Base-by-base conservation (phyloP, 305 asterid genomes). In the Plantago rigida region DNA sequence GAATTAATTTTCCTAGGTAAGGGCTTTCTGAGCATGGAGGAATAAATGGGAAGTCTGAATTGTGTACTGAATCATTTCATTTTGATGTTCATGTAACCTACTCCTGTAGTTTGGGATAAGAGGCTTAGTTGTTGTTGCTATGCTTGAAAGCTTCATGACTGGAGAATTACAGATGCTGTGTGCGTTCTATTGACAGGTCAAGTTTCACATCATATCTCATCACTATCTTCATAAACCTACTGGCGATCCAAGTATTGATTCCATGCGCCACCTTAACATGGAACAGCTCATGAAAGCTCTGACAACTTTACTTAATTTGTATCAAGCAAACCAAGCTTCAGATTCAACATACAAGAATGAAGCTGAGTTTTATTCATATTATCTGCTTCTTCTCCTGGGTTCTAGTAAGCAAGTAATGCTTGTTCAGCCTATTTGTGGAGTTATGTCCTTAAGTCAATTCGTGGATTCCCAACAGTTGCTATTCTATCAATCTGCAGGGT, bases 251-350 rank as follows among this genome's bases (percentile, higher is more conserved):
- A 56, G 73, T 77, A 49, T 52, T 46, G 77, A 88, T 71, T 84
- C 99, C 8, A 67, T 79, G 71, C 61, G 69, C 68, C 81, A 84
- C 77, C 94, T 92, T 75, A 92, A 92, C 75, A 51, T 79, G 80
- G 99, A 92, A 79, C 99, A 92, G 84, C 94, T 92, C 62, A 79
- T 69, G 65, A 92, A 92, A 81, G 72, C 89, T 55, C 77, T 92
- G 67, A 69, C 70, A 61, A 75, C 86, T 62, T 73, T 92, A 61
- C 74, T 73, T 69, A 80, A 72, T 73, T 79, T 88, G 53, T 88
- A 92, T 58, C 85, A 81, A 71, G 80, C 71, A 75, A 84, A 76
- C 72, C 75, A 78, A 73, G 78, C 70, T 65, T 69, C 93, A 56
- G 47, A 75, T 13, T 67, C 84, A 50, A 56, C 71, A 47, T 67